Evolutionary conservation across 148 eudicot genomes (phyloP).

Genomic region (Diospyros lotus): DNA sequence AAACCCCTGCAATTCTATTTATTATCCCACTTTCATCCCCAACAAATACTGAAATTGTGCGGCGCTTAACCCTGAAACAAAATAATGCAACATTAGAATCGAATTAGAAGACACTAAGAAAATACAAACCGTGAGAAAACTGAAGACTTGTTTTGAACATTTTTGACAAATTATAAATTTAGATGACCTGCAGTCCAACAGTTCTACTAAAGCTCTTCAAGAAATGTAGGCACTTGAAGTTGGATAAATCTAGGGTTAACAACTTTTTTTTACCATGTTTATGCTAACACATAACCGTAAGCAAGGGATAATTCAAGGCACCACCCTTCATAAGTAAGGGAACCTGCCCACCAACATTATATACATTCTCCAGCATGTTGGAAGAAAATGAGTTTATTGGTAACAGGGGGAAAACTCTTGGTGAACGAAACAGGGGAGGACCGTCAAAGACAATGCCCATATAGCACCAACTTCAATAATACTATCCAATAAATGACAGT

Average conservation of each 20-base stretch:
- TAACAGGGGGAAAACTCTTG: too few relatives aligned
- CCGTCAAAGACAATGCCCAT: too few relatives aligned
- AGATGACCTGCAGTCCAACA: background rate
- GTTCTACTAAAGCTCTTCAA: background rate
- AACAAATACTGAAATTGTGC: constrained; percentile 80
- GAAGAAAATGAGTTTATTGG: too few relatives aligned
- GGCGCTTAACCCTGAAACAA: constrained; percentile 55
- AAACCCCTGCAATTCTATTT: constrained; percentile 84
- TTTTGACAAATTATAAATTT: background rate
- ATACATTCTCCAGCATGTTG: too few relatives aligned
- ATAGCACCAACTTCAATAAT: too few relatives aligned
- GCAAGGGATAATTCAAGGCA: background rate
- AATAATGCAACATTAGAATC: background rate
- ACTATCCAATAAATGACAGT: too few relatives aligned
- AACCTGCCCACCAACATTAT: too few relatives aligned
- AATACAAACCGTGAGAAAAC: background rate
- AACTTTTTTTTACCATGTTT: background rate
- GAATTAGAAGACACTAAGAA: background rate
- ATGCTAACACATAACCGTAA: background rate
- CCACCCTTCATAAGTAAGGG: too few relatives aligned
- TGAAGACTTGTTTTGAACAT: background rate
- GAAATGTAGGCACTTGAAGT: background rate
- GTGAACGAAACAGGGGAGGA: too few relatives aligned
- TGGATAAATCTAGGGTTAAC: too few relatives aligned
- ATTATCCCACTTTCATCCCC: constrained; percentile 97